These are phyloP conservation scores for Aspergillus conjunctus DNA, from an alignment of 495 filamentous ascomycete species.

Conservation along the genomic window DNA sequence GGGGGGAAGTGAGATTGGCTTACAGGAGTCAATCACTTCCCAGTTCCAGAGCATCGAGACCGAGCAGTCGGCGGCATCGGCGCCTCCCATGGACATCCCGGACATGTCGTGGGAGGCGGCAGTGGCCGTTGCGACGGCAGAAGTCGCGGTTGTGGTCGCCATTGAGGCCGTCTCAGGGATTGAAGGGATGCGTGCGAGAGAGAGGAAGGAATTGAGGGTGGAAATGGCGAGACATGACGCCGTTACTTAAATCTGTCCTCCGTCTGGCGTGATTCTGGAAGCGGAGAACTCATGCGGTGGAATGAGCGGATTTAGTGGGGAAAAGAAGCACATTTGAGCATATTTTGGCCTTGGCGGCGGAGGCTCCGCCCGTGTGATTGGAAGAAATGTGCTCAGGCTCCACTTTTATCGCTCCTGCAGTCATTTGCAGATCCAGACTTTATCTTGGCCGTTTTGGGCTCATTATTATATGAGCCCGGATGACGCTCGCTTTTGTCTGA, in stretches of 20 bases:
- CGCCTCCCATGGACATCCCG: conserved; percentile 21
- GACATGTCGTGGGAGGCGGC: conserved; percentile 18
- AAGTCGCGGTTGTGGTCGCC: background rate
- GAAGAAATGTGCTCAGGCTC: conserved; percentile 3
- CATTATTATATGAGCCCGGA: too few species aligned
- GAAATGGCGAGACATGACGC: background rate
- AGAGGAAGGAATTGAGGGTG: background rate
- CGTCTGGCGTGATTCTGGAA: background rate
- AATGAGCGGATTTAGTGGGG: conserved; percentile 4
- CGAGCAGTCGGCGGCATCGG: conserved; percentile 23
- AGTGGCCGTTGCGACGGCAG: background rate
- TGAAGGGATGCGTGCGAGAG: background rate
- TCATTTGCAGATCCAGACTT: background rate
- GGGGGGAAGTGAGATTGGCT: background rate
- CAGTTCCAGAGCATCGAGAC: conserved; percentile 70
- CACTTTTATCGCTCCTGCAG: background rate
- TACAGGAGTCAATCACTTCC: conserved; percentile 63
- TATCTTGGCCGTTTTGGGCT: too few species aligned
- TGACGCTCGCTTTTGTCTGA: too few species aligned
- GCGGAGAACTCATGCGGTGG: background rate
- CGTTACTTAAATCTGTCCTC: background rate
- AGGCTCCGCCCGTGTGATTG: background rate
- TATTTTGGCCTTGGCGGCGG: conserved; percentile 19
- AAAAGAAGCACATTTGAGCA: conserved; percentile 21
- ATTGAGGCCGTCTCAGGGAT: background rate